phyloP scores from a whole-genome alignment of 148 eudicot species.

The Chenopodium formosanum region DNA sequence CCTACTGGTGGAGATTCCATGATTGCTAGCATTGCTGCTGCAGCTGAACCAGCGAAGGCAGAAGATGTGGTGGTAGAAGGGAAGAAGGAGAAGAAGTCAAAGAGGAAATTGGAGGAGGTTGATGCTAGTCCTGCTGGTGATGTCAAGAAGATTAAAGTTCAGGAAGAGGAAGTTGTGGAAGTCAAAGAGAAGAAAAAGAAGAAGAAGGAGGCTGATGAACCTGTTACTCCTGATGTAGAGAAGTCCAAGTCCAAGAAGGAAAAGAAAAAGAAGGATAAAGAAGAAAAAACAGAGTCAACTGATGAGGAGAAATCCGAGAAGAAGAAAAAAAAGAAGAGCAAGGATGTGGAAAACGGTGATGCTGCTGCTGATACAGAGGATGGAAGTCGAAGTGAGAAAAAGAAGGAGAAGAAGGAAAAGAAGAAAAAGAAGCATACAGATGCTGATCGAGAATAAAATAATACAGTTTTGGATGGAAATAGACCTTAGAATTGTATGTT shows the following conservation, averaged over 20 bases:
- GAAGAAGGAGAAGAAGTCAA: conserved; percentile 54
- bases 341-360: conserved; percentile 42
- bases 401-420: conserved; percentile 59
- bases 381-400: conserved; percentile 47
- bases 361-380: conserved; percentile 30
- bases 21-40: conserved; percentile 72
- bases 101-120: conserved; percentile 59
- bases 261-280: conserved; percentile 57
- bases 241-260: conserved; percentile 35
- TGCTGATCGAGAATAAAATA: conserved; percentile 39
- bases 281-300: conserved; percentile 52
- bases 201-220: conserved; percentile 36
- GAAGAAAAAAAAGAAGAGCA: conserved; percentile 50
- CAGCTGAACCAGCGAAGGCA: conserved; percentile 32
- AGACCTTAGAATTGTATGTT: conserved; percentile 32
- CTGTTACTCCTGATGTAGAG: conserved; percentile 34
- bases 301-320: conserved; percentile 59
- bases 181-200: conserved; percentile 46
- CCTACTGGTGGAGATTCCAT: conserved; percentile 77
- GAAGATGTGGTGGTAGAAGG: conserved; percentile 30
- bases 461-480: conserved; percentile 11
- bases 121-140: conserved; percentile 43
- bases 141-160: conserved; percentile 56
- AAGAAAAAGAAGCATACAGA: conserved; percentile 75
- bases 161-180: conserved; percentile 35